These are phyloP conservation scores for Chaetomium sp. DNA, from an alignment of 2,329 filamentous ascomycete species.

Conservation along the genomic window DNA sequence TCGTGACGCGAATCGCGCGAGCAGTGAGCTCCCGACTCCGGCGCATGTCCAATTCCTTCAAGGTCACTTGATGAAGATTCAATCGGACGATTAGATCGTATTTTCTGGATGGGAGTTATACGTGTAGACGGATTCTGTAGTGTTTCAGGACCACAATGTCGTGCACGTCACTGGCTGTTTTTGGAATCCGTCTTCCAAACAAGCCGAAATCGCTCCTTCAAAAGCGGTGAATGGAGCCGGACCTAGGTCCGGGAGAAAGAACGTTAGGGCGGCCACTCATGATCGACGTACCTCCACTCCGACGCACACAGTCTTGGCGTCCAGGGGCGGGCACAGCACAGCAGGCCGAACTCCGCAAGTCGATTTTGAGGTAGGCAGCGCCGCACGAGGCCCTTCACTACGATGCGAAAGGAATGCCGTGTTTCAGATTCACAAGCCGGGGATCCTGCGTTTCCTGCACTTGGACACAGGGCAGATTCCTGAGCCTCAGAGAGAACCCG, in stretches of 20 bases:
- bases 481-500: too few relatives aligned
- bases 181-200: constrained; percentile 8
- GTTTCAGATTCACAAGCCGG: constrained; percentile 15
- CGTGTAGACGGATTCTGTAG: constrained; percentile 2
- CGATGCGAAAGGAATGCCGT: constrained; percentile 8
- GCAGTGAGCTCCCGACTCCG: too few relatives aligned
- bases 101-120: background rate
- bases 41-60: background rate
- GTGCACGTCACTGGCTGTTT: constrained; percentile 7
- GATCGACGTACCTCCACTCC: background rate
- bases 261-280: constrained; percentile 2
- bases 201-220: background rate
- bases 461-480: background rate
- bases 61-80: too few relatives aligned
- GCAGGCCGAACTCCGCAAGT: background rate
- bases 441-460: constrained; percentile 2
- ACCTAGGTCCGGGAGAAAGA: background rate
- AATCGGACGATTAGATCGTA: too few relatives aligned
- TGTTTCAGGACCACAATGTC: constrained; percentile 13
- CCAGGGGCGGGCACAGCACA: constrained; percentile 2
- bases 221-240: background rate
- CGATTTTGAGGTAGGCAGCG: constrained; percentile 8
- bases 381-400: constrained; percentile 11
- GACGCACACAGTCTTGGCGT: background rate
- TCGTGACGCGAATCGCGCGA: too few relatives aligned